A percentile compares a stretch with the other conserved stretches of the same genome.
Conservation (phyloP, 139 green algal species). For the Penium margaritaceum region DNA sequence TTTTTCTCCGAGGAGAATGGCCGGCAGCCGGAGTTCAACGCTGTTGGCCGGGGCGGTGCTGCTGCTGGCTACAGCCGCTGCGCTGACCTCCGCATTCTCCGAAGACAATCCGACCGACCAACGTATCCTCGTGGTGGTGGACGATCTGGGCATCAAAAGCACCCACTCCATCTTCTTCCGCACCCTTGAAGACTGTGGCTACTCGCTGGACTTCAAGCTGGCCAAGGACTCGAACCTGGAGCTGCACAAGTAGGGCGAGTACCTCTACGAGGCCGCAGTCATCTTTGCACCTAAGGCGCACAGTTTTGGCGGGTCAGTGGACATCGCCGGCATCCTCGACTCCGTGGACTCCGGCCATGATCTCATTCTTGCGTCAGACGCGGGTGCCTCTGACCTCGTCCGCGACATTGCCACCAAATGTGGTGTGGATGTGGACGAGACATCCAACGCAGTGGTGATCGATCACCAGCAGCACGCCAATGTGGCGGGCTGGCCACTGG, state of each 20-base stretch:
- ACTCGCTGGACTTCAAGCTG: slow-evolving; percentile 52
- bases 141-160: slow-evolving; percentile 18
- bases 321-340: slow-evolving; percentile 62
- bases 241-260: slow-evolving; percentile 69
- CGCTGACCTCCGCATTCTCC: slow-evolving; percentile 24
- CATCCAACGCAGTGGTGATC: slow-evolving; percentile 17
- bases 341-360: slow-evolving; percentile 77
- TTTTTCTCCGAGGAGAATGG: no score
- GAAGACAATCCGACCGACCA: slow-evolving; percentile 23
- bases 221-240: slow-evolving; percentile 52
- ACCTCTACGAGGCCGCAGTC: slow-evolving; percentile 65
- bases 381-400: slow-evolving; percentile 50
- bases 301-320: no score
- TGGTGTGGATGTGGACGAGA: slow-evolving; percentile 44
- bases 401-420: slow-evolving; percentile 45
- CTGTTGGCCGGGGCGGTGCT: no score
- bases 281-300: not conserved
- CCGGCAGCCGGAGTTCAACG: no score
- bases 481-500: slow-evolving; percentile 2
- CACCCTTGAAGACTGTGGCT: slow-evolving; percentile 22
- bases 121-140: slow-evolving; percentile 28
- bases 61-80: no score
- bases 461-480: slow-evolving; percentile 35
- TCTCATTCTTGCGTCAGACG: slow-evolving; percentile 64
- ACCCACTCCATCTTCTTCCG: slow-evolving; percentile 37